These are phyloP conservation scores for Raffaelea arxii DNA, from an alignment of 2,329 filamentous ascomycete species.

Conservation along the genomic window DNA sequence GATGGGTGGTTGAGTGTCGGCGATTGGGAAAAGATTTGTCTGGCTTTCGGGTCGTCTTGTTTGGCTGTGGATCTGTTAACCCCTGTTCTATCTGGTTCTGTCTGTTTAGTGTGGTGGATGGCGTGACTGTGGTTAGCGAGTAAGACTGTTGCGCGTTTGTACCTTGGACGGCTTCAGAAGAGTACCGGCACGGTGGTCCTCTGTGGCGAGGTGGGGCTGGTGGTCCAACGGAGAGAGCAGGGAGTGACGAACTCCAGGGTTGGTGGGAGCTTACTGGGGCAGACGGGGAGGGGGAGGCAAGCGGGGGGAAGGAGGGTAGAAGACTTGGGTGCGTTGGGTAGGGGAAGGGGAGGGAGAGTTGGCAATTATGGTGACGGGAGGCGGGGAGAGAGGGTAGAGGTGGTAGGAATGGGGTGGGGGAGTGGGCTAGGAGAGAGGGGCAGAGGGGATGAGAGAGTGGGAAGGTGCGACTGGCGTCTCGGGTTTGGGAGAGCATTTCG, in stretches of 20 bases:
- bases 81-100: constrained; percentile 1
- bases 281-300: background rate
- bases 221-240: constrained; percentile 7
- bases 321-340: background rate
- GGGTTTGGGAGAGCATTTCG: constrained; percentile 60
- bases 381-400: background rate
- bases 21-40: background rate
- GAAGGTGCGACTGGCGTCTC: constrained; percentile 14
- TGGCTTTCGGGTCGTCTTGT: no score
- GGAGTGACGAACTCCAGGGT: constrained; percentile 8
- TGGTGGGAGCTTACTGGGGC: background rate
- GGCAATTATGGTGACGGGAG: background rate
- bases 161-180: constrained; percentile 7
- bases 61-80: no score
- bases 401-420: background rate
- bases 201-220: background rate
- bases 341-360: background rate
- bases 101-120: background rate
- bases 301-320: background rate
- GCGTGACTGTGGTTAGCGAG: background rate
- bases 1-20: constrained; percentile 8
- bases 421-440: constrained; percentile 22
- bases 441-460: background rate
- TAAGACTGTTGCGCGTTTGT: constrained; percentile 3
- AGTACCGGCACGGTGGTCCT: background rate